These are phyloP conservation scores for Pulveroboletus ravenelii DNA, from an alignment of 768 basidiomycete species.

Conservation along the genomic window DNA sequence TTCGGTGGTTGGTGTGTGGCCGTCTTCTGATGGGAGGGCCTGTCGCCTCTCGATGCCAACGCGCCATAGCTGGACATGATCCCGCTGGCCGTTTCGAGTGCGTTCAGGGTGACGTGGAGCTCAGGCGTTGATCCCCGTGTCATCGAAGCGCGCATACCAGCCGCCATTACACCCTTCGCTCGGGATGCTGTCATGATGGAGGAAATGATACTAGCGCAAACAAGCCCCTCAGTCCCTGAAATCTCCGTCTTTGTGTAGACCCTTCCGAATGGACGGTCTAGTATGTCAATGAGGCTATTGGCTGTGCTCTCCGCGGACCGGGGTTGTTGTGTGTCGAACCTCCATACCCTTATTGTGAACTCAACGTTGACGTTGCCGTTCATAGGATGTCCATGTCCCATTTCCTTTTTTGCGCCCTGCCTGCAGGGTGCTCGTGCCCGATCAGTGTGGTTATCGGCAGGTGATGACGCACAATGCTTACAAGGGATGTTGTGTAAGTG, in stretches of 20 bases:
- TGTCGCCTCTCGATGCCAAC: constrained; percentile 10
- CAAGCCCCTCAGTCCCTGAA: constrained; percentile 20
- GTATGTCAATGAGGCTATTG: constrained; percentile 18
- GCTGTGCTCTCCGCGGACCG: constrained; percentile 21
- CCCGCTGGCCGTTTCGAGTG: constrained; percentile 14
- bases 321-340: constrained; percentile 15
- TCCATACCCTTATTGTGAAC: constrained; percentile 12
- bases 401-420: constrained; percentile 23
- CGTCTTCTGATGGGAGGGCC: constrained; percentile 2
- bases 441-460: constrained; percentile 20
- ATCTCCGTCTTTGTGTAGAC: constrained; percentile 16
- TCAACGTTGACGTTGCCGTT: constrained; percentile 20
- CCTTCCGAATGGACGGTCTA: constrained; percentile 7
- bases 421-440: constrained; percentile 20
- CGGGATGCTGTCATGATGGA: constrained; percentile 28
- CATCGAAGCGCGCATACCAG: constrained; percentile 17
- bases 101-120: constrained; percentile 15
- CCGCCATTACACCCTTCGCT: constrained; percentile 5
- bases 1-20: constrained; percentile 3
- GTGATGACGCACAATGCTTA: constrained; percentile 10
- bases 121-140: constrained; percentile 25
- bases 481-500: constrained; percentile 12
- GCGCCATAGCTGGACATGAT: constrained; percentile 8
- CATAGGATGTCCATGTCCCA: constrained; percentile 4
- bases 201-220: constrained; percentile 19